Base-by-base conservation (phyloP, 2,329 filamentous ascomycete genomes). In the Fusarium poae region DNA sequence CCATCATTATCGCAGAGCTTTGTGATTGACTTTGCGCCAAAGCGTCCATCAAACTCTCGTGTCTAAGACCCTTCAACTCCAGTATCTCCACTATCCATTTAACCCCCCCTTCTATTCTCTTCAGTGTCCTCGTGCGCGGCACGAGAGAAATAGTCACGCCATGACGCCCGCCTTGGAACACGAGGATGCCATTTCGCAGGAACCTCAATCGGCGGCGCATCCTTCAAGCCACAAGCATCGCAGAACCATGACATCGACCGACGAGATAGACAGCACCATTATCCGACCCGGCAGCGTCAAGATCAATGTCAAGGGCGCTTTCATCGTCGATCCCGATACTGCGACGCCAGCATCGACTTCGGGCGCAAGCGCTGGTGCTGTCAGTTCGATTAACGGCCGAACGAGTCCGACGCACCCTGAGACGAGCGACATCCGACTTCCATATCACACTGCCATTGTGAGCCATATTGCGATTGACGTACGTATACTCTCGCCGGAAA, bases 381-480 rank as follows among this genome's bases (percentile, higher is more conserved):
- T 54, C 55, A 55, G 59, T 39, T 63, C 54, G 2, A 72, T 72
- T 39, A 84, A 82, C 67, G 84, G 83, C 42, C 80, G 83, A 58
- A 79, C 80, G 52, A 83, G 82, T 65, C 83, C 84, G 65, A 79
- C 83, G 71, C 79, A 85, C 74, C 79, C 87, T 78, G 93, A 97
- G 78, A 94, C 92, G 59, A 94, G 93, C 77, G 96, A 97, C 77
- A 99, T 99, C 74, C 87, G 96, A n/a, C 83, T 99, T 62, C 96
- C 96, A 29, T 96, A 98, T 79, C 96, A 99, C 80, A 97, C 93
- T 15, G 92, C 92, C 13, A 90, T 97, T 11, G 95, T 99, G 72
- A 97, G 94, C 83, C 96, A 99, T 83, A 93, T 99, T 73, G 96
- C 96, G 54, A 91, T 97, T 64, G 96, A 99, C 85, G 94, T 97